These are phyloP conservation scores for Sphaerostilbella broomeana DNA, from an alignment of 2,329 filamentous ascomycete genomes.

Conservation along the genomic window DNA sequence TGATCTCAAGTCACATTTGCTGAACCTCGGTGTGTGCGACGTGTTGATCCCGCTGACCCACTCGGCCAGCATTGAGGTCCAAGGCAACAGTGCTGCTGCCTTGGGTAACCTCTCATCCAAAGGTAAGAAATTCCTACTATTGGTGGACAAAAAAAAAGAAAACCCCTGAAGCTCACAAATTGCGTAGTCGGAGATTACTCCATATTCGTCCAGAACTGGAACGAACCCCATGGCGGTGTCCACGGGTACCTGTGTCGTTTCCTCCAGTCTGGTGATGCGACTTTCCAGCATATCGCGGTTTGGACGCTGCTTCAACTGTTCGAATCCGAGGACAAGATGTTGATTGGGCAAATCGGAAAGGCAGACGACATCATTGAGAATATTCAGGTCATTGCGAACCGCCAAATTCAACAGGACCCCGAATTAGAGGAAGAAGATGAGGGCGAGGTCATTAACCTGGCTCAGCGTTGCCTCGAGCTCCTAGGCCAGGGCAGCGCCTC, in stretches of 20 bases:
- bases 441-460: conserved; percentile 85
- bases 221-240: conserved; percentile 84
- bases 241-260: conserved; percentile 93
- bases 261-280: conserved; percentile 87
- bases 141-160: background rate
- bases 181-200: conserved; percentile 83
- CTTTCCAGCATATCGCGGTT: conserved; percentile 98
- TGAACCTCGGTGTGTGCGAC: conserved; percentile 91
- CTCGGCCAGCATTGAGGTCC: conserved; percentile 93
- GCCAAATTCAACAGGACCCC: conserved; percentile 79
- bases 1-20: conserved; percentile 83
- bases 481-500: conserved; percentile 63
- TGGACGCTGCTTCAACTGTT: conserved; percentile 95
- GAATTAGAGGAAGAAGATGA: conserved; percentile 86
- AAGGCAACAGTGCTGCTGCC: conserved; percentile 95
- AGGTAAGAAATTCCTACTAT: conserved; percentile 48
- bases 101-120: conserved; percentile 95
- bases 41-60: conserved; percentile 92
- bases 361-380: conserved; percentile 88
- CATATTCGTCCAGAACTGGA: conserved; percentile 93
- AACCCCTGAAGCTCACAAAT: background rate
- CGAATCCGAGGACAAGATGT: conserved; percentile 84
- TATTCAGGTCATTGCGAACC: conserved; percentile 86
- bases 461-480: conserved; percentile 82
- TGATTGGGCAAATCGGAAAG: conserved; percentile 84